A percentile compares a stretch with the other conserved stretches of the same genome.
These are phyloP conservation scores for Trichoderma asperellum DNA, from an alignment of 2,329 filamentous ascomycete species.

Conservation along the genomic window DNA sequence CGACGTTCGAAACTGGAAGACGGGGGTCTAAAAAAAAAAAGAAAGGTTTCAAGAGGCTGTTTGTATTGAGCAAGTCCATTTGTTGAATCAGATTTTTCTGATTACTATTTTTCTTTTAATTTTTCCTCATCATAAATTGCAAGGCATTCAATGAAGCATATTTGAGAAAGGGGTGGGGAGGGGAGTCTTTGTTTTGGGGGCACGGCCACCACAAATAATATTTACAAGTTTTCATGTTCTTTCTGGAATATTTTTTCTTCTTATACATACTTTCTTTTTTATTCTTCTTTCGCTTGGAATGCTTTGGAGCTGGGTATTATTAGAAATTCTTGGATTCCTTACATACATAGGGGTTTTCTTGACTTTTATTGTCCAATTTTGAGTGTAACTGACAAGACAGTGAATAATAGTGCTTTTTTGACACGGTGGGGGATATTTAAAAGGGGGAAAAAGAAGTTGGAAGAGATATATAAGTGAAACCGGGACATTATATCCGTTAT, in stretches of 20 bases:
- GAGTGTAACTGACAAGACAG: neutral
- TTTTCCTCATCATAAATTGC: conserved; percentile 4
- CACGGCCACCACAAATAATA: neutral
- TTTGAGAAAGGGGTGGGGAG: neutral
- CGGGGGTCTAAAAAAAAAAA: neutral
- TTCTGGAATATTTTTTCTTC: neutral
- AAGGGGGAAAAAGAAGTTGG: neutral
- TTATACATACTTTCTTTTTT: neutral
- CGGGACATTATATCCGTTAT: neutral
- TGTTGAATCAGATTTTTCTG: neutral
- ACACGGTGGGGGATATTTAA: neutral
- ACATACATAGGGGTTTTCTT: neutral
- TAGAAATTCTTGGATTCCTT: neutral
- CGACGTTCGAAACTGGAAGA: neutral
- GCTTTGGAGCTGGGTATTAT: neutral
- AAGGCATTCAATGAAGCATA: conserved; percentile 17
- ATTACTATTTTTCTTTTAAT: neutral
- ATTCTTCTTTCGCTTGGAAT: neutral
- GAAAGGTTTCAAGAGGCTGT: neutral
- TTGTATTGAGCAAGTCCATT: neutral
- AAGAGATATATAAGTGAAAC: neutral
- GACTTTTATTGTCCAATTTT: neutral
- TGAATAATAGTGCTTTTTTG: neutral
- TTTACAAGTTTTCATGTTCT: neutral
- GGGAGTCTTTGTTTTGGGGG: neutral